Evolutionary conservation across 2,329 filamentous ascomycete genomes (phyloP).

Genomic region (Cytospora leucostoma): DNA sequence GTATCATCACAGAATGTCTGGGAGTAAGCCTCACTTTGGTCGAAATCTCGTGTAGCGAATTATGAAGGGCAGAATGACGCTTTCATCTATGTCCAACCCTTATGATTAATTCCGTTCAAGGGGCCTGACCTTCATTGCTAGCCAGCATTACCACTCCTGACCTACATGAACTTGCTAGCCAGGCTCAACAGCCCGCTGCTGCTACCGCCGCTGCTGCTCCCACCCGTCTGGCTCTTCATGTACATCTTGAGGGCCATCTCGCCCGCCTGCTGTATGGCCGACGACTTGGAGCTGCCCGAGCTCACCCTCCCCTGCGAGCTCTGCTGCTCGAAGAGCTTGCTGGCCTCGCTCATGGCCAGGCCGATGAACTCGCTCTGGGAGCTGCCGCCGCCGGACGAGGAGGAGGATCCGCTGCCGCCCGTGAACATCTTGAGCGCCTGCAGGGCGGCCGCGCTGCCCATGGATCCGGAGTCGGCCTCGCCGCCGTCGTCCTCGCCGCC

Average conservation of each 20-base stretch:
- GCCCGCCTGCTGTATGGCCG: conserved; percentile 74
- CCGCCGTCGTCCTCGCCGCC: conserved; percentile 51
- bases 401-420: conserved; percentile 43
- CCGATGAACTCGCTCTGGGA: conserved; percentile 78
- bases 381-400: conserved; percentile 39
- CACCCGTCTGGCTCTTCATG: conserved; percentile 67
- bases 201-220: conserved; percentile 46
- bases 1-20: too few species aligned
- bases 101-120: neutral
- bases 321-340: conserved; percentile 69
- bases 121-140: neutral
- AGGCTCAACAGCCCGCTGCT: conserved; percentile 48
- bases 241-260: conserved; percentile 92
- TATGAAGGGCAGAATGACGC: neutral
- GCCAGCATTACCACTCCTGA: neutral
- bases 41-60: too few species aligned
- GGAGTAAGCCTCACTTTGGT: too few species aligned
- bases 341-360: conserved; percentile 84
- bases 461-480: conserved; percentile 52
- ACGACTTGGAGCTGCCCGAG: conserved; percentile 72
- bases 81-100: neutral
- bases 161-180: conserved; percentile 50
- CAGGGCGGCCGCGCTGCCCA: conserved; percentile 76
- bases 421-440: conserved; percentile 81
- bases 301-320: conserved; percentile 54